Evolutionary conservation across 768 basidiomycete genomes (phyloP), one percentile per base, ranked within the genome.

Genomic region (Trametes cubensis): DNA sequence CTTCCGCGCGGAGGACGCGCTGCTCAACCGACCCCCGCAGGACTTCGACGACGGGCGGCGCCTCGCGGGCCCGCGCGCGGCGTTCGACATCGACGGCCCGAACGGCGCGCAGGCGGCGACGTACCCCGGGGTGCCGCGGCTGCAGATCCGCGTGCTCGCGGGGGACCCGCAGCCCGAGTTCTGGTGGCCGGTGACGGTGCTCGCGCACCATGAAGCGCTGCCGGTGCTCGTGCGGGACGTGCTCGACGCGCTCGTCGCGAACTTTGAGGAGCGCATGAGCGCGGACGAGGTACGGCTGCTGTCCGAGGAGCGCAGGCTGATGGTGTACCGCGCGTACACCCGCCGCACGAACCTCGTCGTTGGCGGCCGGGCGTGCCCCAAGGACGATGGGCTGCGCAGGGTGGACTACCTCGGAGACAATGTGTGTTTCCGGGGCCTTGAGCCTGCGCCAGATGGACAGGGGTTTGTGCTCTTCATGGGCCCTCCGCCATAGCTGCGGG

Each of bases 71-170:
- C 4, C 26, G 39, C 55, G 45, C 41, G 25, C 56, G 20, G 21
- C 42, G 20, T 63, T 69, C 59, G 23, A 41, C 38, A n/a, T 28
- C 30, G 58, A 56, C 49, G 69, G 70, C 5, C 66, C 69, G 18
- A 70, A 73, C 64, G 71, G 71, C 49, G 74, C 80, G n/a, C 84
- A 88, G 69, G 85, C 86, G 0, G 87, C 86, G n/a, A 86, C 87
- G 8, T 81, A 73, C 68, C 87, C 87, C 0, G 80, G 85, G 60
- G 73, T 86, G 47, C 81, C 82, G 8, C 77, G 81, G 59, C 79
- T 89, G 79, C 78, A 77, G 65, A 81, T 89, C 71, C 78, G 76
- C 59, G 78, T 73, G 3, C 75, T 87, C 23, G 83, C 81, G 20
- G 83, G 82, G 51, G 83, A 85, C 64, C 73, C 79, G 1, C 75